Base-by-base conservation (phyloP, 2,329 filamentous ascomycete genomes). In the Periconia digitata region DNA sequence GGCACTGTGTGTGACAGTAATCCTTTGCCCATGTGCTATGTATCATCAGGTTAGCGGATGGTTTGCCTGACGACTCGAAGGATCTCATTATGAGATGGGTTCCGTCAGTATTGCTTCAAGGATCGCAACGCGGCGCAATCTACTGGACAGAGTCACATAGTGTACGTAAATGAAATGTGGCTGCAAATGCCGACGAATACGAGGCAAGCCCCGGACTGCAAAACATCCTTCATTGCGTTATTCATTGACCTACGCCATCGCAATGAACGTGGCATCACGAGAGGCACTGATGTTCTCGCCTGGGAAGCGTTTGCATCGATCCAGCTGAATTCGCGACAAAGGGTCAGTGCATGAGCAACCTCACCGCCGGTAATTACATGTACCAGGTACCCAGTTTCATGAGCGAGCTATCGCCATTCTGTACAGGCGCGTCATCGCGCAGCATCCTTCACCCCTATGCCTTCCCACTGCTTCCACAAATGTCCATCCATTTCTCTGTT, bases 401-500 rank as follows among this genome's bases (percentile, higher is more conserved):
- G 35, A 20, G 18, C 6, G 10, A 17, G 18, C 35, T 17, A 37
- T 17, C n/a, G 16, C n/a, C 4, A 37, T 37, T 37, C 35, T 32
- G 27, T 32, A 10, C 4, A 32, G n/a, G 27, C 27, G 27, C 24
- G 24, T 27, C 12, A 27, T 27, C 12, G 24, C 27, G 27, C 27
- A 15, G 4, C n/a, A 3, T 13, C 27, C 27, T 32, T 17, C 15
- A 10, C 35, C 6, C 10, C 29, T 46, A 72, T 4, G 72, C 75
- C 53, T 74, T 77, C 3, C 76, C 76, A 23, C 72, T 70, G 16
- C 74, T 78, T 13, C 72, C 74, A 45, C 71, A 74, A 4, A 78
- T 69, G 44, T 78, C 73, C 72, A 79, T 79, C 70, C 75, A 75
- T 67, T 71, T 71, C 59, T 78, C 75, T 41, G 71, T 73, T 53